phyloP scores from a whole-genome alignment of 2,329 filamentous ascomycete genomes.

The Tolypocladium ophioglossoides region DNA sequence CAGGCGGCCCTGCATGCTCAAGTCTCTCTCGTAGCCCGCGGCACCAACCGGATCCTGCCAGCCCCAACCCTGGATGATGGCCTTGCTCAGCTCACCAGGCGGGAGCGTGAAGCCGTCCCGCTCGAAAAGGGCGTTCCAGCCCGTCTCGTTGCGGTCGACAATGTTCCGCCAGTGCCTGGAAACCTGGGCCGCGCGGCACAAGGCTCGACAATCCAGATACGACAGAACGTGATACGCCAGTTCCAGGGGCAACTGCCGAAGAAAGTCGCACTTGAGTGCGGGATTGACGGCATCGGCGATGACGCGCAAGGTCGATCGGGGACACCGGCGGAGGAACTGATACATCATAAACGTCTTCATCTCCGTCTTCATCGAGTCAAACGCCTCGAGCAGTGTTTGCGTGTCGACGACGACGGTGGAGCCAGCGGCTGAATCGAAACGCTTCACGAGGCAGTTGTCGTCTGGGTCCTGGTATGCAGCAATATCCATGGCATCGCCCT shows the following conservation, averaged over 20 bases:
- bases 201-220: conserved; percentile 74
- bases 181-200: conserved; percentile 85
- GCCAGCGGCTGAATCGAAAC: not conserved
- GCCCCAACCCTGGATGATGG: conserved; percentile 88
- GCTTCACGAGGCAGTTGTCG: conserved; percentile 7
- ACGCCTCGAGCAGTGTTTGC: conserved; percentile 77
- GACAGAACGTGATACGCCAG: conserved; percentile 79
- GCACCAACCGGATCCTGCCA: conserved; percentile 81
- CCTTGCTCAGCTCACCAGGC: conserved; percentile 71
- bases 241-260: conserved; percentile 74
- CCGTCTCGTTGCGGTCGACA: conserved; percentile 85
- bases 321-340: conserved; percentile 79
- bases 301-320: conserved; percentile 78
- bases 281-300: conserved; percentile 89
- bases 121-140: conserved; percentile 90
- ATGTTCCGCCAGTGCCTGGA: conserved; percentile 90
- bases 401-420: conserved; percentile 56
- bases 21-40: conserved; percentile 69
- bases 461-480: conserved; percentile 5
- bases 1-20: conserved; percentile 49
- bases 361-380: conserved; percentile 81
- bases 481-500: conserved; percentile 10
- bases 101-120: conserved; percentile 71
- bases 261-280: conserved; percentile 86
- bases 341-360: conserved; percentile 97